phyloP scores from a whole-genome alignment of 2,329 filamentous ascomycete genomes.

The Claviceps maximensis region DNA sequence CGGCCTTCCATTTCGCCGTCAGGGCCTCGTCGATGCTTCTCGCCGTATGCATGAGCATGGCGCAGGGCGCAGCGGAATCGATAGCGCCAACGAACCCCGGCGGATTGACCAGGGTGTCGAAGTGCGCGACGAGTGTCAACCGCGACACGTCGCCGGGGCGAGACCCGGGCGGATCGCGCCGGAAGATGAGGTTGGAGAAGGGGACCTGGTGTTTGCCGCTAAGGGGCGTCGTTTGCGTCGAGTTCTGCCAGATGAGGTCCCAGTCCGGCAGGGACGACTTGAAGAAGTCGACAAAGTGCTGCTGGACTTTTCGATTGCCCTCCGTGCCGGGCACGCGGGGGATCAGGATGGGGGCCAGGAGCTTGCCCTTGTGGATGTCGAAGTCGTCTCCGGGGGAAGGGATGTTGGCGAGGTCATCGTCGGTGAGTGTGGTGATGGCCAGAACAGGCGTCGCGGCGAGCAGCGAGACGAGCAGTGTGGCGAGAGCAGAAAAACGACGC shows the following conservation, averaged over 20 bases:
- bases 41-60: conserved; percentile 80
- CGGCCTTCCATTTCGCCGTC: conserved; percentile 67
- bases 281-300: conserved; percentile 81
- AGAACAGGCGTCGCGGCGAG: conserved; percentile 10
- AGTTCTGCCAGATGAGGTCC: conserved; percentile 76
- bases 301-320: conserved; percentile 57
- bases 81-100: conserved; percentile 85
- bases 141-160: conserved; percentile 61
- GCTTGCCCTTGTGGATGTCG: conserved; percentile 58
- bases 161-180: conserved; percentile 76
- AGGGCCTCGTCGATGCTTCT: conserved; percentile 67
- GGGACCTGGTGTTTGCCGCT: conserved; percentile 59
- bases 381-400: conserved; percentile 64
- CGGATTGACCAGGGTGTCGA: conserved; percentile 72
- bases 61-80: conserved; percentile 88
- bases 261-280: conserved; percentile 59
- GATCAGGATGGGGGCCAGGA: conserved; percentile 77
- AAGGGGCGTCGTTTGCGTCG: conserved; percentile 68
- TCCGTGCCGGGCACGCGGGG: conserved; percentile 80
- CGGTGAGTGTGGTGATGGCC: conserved; percentile 47
- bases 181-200: conserved; percentile 78
- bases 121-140: conserved; percentile 83
- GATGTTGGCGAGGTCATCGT: conserved; percentile 58
- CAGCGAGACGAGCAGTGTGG: conserved; percentile 1
- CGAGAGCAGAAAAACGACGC: not conserved